Conservation (phyloP, 2,329 filamentous ascomycete genomes). For the Cordyceps militaris region DNA sequence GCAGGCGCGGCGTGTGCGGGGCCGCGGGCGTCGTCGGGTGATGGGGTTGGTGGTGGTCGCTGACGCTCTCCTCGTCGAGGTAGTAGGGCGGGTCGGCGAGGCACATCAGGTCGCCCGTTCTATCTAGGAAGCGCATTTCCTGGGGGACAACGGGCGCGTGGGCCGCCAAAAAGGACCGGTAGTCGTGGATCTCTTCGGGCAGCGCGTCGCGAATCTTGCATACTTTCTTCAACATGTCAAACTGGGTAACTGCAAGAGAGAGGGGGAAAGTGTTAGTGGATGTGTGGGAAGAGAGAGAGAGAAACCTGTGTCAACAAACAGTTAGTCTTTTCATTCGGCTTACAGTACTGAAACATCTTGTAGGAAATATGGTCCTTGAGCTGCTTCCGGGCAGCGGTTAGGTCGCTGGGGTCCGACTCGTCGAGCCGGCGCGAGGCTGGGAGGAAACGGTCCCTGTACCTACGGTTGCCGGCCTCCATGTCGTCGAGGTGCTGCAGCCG, state of each 20-base stretch:
- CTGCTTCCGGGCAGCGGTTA: slow-evolving; percentile 54
- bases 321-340: slow-evolving; percentile 20
- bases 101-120: slow-evolving; percentile 47
- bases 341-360: slow-evolving; percentile 63
- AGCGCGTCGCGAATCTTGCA: not conserved
- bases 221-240: not conserved
- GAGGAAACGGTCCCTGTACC: slow-evolving; percentile 35
- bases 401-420: slow-evolving; percentile 44
- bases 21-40: too few relatives aligned
- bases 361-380: slow-evolving; percentile 56
- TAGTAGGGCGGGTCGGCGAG: slow-evolving; percentile 16
- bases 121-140: slow-evolving; percentile 55
- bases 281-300: not conserved
- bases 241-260: slow-evolving; percentile 34
- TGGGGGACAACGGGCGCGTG: slow-evolving; percentile 48
- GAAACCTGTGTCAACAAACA: not conserved
- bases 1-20: not conserved
- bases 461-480: slow-evolving; percentile 42
- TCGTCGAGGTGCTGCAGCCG: slow-evolving; percentile 64
- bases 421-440: slow-evolving; percentile 57
- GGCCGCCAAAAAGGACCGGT: slow-evolving; percentile 47
- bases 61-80: not conserved
- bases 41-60: not conserved
- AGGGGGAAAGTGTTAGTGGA: slow-evolving; percentile 27
- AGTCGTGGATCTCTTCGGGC: slow-evolving; percentile 27